phyloP scores from a whole-genome alignment of 2,329 filamentous ascomycete genomes.

The Cordyceps cicadae region DNA sequence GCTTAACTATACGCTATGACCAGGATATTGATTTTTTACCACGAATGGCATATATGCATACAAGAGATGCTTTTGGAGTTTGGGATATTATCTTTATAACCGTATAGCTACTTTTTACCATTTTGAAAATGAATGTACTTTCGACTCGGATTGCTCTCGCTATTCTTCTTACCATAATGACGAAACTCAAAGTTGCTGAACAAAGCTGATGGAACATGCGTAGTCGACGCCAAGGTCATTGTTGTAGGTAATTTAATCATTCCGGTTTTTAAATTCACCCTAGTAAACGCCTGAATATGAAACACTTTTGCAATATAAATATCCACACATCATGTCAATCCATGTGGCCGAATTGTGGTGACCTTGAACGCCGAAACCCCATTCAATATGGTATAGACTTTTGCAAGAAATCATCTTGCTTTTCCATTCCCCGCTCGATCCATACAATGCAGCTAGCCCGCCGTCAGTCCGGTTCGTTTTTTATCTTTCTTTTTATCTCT shows the following conservation, averaged over 20 bases:
- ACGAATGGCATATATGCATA: slow-evolving; percentile 6
- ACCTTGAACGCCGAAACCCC: slow-evolving; percentile 7
- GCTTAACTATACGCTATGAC: neutral
- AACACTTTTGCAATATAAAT: slow-evolving; percentile 5
- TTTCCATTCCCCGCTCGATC: neutral
- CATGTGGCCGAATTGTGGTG: slow-evolving; percentile 6
- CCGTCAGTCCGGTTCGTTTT: too few species aligned
- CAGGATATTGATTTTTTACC: neutral
- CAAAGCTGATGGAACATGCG: neutral
- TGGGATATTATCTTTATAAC: neutral
- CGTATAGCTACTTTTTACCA: neutral
- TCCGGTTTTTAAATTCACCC: neutral
- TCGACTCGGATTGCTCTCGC: neutral
- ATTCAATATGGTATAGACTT: slow-evolving; percentile 1
- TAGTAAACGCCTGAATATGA: slow-evolving; percentile 7
- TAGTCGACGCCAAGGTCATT: neutral
- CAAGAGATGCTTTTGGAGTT: slow-evolving; percentile 6
- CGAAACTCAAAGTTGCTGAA: neutral
- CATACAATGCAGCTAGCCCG: neutral
- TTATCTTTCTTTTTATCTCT: neutral
- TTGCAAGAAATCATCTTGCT: neutral
- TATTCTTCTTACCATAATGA: neutral
- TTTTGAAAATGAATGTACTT: slow-evolving; percentile 3
- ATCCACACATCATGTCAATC: slow-evolving; percentile 1
- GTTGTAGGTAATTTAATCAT: neutral